Conservation (phyloP, 108 stramenopile species). For the Aurantiochytrium sp. region DNA sequence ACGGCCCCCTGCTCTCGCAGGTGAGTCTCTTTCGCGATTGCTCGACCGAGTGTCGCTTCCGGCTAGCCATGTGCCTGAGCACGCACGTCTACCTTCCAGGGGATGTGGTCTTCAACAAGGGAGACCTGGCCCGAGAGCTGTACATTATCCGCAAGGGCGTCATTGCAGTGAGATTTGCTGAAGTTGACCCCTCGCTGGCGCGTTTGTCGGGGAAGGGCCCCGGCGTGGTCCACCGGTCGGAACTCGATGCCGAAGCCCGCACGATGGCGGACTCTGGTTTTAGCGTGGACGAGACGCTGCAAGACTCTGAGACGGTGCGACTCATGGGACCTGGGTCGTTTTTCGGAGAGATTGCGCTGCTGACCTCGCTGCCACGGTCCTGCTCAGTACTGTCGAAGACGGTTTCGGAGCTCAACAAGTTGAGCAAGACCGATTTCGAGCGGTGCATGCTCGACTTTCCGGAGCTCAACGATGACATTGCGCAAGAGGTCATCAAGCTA, state of each 20-base stretch:
- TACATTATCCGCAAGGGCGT: conserved; percentile 14
- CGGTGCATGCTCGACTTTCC: background rate
- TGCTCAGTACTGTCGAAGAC: background rate
- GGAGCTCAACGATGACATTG: background rate
- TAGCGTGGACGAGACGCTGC: background rate
- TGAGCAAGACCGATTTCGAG: background rate
- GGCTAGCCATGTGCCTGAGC: background rate
- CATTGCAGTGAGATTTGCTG: background rate
- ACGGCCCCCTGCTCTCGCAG: background rate
- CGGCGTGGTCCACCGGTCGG: no score
- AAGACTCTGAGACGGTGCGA: background rate
- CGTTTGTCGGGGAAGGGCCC: no score
- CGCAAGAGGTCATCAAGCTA: background rate
- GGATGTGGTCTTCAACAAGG: background rate
- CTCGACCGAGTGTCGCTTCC: background rate
- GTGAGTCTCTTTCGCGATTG: conserved; percentile 1
- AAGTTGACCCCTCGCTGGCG: background rate
- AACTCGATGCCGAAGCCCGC: no score
- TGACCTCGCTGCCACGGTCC: background rate
- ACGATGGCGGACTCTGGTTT: background rate
- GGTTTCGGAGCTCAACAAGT: background rate
- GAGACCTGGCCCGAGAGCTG: background rate
- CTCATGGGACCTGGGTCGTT: background rate
- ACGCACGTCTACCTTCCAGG: conserved; percentile 5
- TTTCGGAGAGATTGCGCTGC: background rate